phyloP scores from a whole-genome alignment of 805 yeast species.

The Candida gorgasii region DNA sequence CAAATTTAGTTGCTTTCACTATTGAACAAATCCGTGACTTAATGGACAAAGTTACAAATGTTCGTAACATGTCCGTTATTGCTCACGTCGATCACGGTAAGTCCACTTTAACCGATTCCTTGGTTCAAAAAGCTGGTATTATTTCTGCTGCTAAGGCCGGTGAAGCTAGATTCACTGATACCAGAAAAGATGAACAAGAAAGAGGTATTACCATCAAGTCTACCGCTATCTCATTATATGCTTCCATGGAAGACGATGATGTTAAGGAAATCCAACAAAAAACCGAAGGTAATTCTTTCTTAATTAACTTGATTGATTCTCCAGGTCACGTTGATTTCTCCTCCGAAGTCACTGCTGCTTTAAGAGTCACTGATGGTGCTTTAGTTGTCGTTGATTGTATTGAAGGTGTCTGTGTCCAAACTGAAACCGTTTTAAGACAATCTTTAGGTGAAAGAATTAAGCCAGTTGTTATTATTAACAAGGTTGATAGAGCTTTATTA shows the following conservation, averaged over 20 bases:
- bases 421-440: conserved; percentile 99
- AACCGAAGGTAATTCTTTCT: conserved; percentile 90
- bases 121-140: conserved; percentile 99
- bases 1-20: conserved; percentile 48
- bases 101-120: conserved; percentile 98
- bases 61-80: conserved; percentile 99
- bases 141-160: conserved; percentile 99
- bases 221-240: conserved; percentile 94
- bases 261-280: conserved; percentile 88
- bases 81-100: conserved; percentile 99
- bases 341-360: conserved; percentile 99
- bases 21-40: conserved; percentile 91
- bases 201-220: conserved; percentile 99
- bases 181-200: conserved; percentile 99
- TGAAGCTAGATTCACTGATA: conserved; percentile 99
- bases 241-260: conserved; percentile 85
- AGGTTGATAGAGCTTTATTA: conserved; percentile 98
- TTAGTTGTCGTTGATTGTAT: conserved; percentile 98
- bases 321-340: conserved; percentile 99
- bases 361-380: conserved; percentile 99
- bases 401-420: conserved; percentile 99
- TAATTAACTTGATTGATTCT: conserved; percentile 97
- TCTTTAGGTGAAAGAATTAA: conserved; percentile 98
- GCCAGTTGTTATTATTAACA: conserved; percentile 98
- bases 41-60: conserved; percentile 99